Base-by-base conservation (phyloP, 176 grass and related monocot genomes). In the Juncus inflexus region DNA sequence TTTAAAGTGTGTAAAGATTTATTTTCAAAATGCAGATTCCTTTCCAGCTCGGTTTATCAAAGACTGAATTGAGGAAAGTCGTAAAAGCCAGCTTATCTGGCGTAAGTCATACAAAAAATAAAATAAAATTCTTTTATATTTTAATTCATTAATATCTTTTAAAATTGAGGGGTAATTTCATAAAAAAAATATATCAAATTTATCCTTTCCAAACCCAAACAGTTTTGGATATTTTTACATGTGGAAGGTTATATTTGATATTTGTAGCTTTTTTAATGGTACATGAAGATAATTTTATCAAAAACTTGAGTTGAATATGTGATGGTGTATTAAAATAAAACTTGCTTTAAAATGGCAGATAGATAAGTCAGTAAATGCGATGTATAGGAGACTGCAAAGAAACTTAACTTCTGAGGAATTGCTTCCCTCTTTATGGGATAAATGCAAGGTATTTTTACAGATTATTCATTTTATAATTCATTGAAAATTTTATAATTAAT, bases 341-440 rank as follows among this genome's bases (percentile, higher is more conserved):
- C 19, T 28, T 28, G 19, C 1, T 28, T 28, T 28, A 1, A 28
- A 28, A 71, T 71, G 7, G 70, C 85, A 99, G 95, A 80, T 99
- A 75, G 95, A 99, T 69, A 94, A 84, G 58, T 99, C 95, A 11
- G 90, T 99, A 77, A 62, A 58, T 47, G 76, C 89, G 43, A 99
- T 99, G 95, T 94, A 90, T 77, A 99, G 81, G 65, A 94, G 83
- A 63, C 86, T 99, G 37, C 95, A 99, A 62, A 99, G 89, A 58
- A 87, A 77, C 19, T 79, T 99, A 36, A 94, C 80, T 41, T 99
- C 95, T 40, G 95, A 99, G 49, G 95, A 99, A 56, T 80, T 99
- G 57, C 82, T 99, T 59, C 95, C 95, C 63, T 91, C 95, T 12
- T 76, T 99, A 59, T 99, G 95, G 95, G 95, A 99, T 55, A 94